Percentiles rank a stretch among this genome's conserved stretches.
Conservation (phyloP, 2,329 filamentous ascomycete genomes). For the Berkeleyomyces basicola region DNA sequence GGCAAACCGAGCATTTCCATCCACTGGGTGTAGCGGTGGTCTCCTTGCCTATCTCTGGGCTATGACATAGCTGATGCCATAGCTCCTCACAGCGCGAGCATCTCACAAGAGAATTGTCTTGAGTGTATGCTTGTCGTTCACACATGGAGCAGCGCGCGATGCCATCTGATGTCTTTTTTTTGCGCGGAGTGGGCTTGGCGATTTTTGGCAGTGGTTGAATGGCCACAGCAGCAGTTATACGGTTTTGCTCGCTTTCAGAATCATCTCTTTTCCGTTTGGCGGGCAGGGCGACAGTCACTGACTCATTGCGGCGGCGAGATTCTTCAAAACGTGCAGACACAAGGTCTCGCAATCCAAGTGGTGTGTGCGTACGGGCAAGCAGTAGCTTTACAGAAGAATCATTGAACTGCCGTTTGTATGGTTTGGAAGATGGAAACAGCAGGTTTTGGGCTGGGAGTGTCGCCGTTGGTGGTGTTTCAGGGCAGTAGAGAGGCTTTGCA, state of each 20-base stretch:
- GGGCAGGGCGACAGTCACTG: conserved; percentile 7
- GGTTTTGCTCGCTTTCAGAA: neutral
- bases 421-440: neutral
- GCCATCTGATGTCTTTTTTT: conserved; percentile 9
- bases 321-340: conserved; percentile 10
- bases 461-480: conserved; percentile 3
- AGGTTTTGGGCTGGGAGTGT: neutral
- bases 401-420: conserved; percentile 10
- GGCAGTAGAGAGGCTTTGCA: conserved; percentile 5
- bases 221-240: neutral
- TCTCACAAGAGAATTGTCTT: conserved; percentile 16
- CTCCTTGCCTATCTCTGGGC: conserved; percentile 15
- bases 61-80: conserved; percentile 18
- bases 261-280: conserved; percentile 8
- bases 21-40: conserved; percentile 2
- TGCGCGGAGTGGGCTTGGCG: conserved; percentile 4
- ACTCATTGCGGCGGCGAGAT: conserved; percentile 3
- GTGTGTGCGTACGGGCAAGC: neutral
- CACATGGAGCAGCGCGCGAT: conserved; percentile 16
- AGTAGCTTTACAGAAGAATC: neutral
- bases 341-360: conserved; percentile 1
- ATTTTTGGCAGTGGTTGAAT: conserved; percentile 8
- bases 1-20: conserved; percentile 16
- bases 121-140: conserved; percentile 14
- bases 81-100: conserved; percentile 17